These are phyloP conservation scores for Tieghemostelium lacteum DNA, from an alignment of 78 protist genomes.

Conservation along the genomic window DNA sequence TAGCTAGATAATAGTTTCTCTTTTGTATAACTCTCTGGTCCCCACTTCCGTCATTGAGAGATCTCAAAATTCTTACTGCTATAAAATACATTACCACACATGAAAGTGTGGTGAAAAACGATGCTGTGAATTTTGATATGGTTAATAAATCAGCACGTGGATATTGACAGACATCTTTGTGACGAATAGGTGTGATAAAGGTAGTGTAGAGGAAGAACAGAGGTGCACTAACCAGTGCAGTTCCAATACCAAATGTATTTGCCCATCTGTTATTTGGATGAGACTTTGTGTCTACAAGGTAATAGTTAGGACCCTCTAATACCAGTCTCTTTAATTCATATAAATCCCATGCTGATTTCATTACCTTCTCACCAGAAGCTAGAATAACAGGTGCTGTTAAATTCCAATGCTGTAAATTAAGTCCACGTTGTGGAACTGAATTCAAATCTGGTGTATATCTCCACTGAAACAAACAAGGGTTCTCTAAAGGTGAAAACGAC, in stretches of 20 bases:
- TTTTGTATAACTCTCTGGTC: too few relatives aligned
- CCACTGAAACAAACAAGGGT: constrained; percentile 19
- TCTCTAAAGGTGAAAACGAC: neutral
- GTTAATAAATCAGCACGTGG: neutral
- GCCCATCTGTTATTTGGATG: neutral
- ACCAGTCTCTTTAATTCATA: constrained; percentile 10
- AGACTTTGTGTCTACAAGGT: neutral
- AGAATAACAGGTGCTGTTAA: neutral
- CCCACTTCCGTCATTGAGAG: neutral
- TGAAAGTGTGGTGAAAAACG: neutral
- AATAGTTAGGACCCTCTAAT: neutral
- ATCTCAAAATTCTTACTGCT: neutral
- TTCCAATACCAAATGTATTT: constrained; percentile 18
- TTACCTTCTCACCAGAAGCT: neutral
- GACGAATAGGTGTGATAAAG: neutral
- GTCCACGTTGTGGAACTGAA: neutral
- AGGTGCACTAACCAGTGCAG: constrained; percentile 4
- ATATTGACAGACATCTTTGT: constrained; percentile 3
- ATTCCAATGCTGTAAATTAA: constrained; percentile 2
- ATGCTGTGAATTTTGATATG: constrained; percentile 17
- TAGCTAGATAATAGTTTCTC: neutral
- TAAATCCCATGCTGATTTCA: neutral
- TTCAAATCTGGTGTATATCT: neutral
- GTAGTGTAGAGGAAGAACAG: neutral
- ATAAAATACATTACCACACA: neutral